Percentiles rank a stretch among this genome's conserved stretches.
phyloP scores from a whole-genome alignment of 225 moss, liverwort and hornwort genomes.

The Neckera pumila region DNA sequence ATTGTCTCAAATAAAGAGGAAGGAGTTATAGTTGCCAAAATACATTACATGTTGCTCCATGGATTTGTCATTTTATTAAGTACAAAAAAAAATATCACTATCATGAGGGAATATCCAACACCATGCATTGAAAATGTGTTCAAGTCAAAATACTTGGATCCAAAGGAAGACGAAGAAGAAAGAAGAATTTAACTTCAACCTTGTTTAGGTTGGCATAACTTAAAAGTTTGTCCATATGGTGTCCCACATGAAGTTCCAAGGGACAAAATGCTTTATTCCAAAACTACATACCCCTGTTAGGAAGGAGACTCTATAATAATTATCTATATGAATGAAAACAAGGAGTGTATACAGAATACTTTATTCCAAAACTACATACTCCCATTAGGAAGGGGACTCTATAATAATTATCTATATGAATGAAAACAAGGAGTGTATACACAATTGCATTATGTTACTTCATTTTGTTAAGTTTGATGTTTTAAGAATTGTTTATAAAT shows the following conservation, averaged over 20 bases:
- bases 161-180: neutral
- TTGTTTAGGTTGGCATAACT: neutral
- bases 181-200: neutral
- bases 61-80: neutral
- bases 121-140: neutral
- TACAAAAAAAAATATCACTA: neutral
- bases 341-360: neutral
- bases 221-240: neutral
- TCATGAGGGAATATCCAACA: neutral
- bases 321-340: neutral
- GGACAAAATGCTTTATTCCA: neutral
- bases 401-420: neutral
- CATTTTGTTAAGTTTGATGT: neutral
- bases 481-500: neutral
- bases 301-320: neutral
- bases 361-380: neutral
- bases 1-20: neutral
- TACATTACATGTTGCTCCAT: rapidly evolving
- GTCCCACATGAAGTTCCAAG: neutral
- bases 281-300: neutral
- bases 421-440: neutral
- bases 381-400: neutral
- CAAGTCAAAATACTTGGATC: neutral
- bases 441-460: rapidly evolving
- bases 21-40: neutral